These are phyloP conservation scores for Podila verticillata DNA, from an alignment of 192 early-diverging fungal genomes.

Conservation along the genomic window DNA sequence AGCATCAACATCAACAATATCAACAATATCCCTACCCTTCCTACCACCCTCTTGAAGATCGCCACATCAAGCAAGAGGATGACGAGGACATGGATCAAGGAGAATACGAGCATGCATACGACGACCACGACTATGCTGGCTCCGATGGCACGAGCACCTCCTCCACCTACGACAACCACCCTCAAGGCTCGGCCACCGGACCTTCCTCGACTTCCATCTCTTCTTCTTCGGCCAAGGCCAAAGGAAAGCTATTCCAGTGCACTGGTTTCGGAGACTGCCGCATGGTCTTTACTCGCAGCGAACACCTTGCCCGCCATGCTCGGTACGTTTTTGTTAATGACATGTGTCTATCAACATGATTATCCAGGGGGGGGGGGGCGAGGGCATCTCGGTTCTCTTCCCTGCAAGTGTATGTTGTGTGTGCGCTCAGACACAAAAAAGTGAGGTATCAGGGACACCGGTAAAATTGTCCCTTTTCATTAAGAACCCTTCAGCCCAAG, in stretches of 20 bases:
- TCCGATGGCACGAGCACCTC: constrained; percentile 1
- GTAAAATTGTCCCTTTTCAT: too few species aligned
- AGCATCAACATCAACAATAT: background rate
- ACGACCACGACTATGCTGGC: background rate
- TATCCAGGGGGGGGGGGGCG: too few species aligned
- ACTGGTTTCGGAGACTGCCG: constrained; percentile 61
- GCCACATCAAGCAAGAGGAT: background rate
- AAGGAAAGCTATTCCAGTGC: constrained; percentile 62
- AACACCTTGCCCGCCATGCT: constrained; percentile 64
- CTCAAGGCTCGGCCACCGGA: too few species aligned
- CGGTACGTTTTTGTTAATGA: constrained; percentile 21
- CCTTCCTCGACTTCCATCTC: background rate
- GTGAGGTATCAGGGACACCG: too few species aligned
- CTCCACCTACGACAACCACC: too few species aligned
- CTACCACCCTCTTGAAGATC: background rate
- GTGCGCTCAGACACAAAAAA: too few species aligned
- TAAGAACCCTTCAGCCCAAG: too few species aligned
- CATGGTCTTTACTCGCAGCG: constrained; percentile 67
- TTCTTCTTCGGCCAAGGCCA: constrained; percentile 21
- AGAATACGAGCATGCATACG: too few species aligned
- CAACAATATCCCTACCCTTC: constrained; percentile 3
- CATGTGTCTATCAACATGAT: too few species aligned
- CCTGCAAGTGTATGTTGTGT: too few species aligned
- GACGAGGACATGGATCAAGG: background rate
- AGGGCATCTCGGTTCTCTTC: too few species aligned